Conservation (phyloP, 164 flowering plant species). For the Pachysandra terminalis region DNA sequence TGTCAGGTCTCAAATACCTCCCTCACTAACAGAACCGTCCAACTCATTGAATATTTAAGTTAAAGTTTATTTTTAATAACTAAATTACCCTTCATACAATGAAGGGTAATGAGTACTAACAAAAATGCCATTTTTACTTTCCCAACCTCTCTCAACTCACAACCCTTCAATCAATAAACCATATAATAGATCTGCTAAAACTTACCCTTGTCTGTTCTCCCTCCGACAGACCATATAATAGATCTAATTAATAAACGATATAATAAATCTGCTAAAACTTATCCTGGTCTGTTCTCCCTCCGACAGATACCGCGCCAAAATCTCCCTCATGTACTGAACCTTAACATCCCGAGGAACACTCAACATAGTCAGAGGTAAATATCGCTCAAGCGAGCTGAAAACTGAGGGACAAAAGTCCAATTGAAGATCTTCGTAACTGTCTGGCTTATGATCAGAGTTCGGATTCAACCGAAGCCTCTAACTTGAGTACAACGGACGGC, state of each 20-base stretch:
- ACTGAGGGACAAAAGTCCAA: constrained; percentile 70
- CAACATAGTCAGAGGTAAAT: constrained; percentile 62
- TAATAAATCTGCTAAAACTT: constrained; percentile 12
- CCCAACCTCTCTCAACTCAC: too few species aligned
- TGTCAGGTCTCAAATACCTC: too few species aligned
- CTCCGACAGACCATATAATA: constrained; percentile 60
- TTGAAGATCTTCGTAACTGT: constrained; percentile 70
- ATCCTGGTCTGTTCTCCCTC: constrained; percentile 75
- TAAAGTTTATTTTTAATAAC: too few species aligned
- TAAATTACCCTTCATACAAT: too few species aligned
- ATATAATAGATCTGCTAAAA: not conserved
- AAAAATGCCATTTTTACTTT: too few species aligned
- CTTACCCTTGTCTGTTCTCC: constrained; percentile 72
- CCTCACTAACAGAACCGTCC: too few species aligned
- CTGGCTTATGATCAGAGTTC: constrained; percentile 67
- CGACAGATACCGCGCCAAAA: constrained; percentile 63
- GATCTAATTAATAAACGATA: not conserved
- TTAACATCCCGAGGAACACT: constrained; percentile 46
- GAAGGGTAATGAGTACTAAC: too few species aligned
- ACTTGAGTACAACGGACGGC: constrained; percentile 14
- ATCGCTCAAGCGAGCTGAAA: constrained; percentile 76
- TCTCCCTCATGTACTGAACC: constrained; percentile 64
- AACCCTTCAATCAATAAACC: not conserved
- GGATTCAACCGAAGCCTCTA: constrained; percentile 62
- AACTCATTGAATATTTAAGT: too few species aligned